Base-by-base conservation (phyloP, 129 eudicot genomes). In the Pulicaria dysenterica region DNA sequence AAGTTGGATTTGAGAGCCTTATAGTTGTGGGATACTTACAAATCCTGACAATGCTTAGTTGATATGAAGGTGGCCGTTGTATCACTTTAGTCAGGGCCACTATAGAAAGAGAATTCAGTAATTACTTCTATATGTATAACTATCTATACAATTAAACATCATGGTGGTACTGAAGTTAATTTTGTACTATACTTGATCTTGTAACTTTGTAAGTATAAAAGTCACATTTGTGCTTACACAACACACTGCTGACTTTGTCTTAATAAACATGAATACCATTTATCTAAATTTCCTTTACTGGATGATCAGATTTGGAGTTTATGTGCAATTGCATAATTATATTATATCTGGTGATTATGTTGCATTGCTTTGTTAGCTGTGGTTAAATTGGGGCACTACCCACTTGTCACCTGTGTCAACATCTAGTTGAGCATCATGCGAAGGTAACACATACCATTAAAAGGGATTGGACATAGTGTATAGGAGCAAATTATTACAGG, bases 271-370 rank as follows among this genome's bases (percentile, higher is more conserved):
- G 14, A 37, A 19, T n/a, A 64, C 3, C 9, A 64, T 4, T 43
- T 64, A 14, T 44, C 6, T 5, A 64, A 64, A 43, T 15, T 7
- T 12, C 71, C 41, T 46, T 24, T 65, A 40, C 46, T 19, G 39
- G 71, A 56, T 65, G 43, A 46, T 31, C 46, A 46, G 57, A 11
- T 60, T n/a, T 12, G 17, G 11, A 50, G 56, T 66, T 3, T 66
- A 43, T n/a, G 13, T 13, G 45, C 11, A 40, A 38, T 36, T 59
- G 39, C 36, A 17, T 38, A 43, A 59, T 64, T 64, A 53, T 14
- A 43, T 64, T 8, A 16, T 64, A 64, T 43, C 69, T 61, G 8
- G 67, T 40, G 14, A 50, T 36, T 8, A 3, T 58, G 39, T 55
- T 58, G 31, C 31, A 24, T 24, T 24, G 31, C 31, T 24, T 24